Evolutionary conservation across 2,329 filamentous ascomycete genomes (phyloP).

Genomic region (Fusarium sp.): DNA sequence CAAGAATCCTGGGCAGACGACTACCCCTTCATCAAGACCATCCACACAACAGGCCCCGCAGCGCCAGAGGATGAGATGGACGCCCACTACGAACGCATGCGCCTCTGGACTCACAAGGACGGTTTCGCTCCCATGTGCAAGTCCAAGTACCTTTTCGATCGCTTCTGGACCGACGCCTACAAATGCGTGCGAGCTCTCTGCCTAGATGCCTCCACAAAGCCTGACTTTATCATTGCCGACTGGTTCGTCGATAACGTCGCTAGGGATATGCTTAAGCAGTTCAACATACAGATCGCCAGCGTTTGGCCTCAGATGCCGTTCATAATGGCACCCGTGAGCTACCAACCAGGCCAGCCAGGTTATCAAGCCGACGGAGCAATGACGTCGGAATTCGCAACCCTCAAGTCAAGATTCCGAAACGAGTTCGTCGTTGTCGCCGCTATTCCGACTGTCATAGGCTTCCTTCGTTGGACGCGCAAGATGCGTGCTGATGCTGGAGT

Average conservation of each 20-base stretch:
- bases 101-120: conserved; percentile 45
- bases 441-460: conserved; percentile 44
- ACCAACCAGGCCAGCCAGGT: conserved; percentile 55
- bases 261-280: conserved; percentile 52
- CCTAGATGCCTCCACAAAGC: conserved; percentile 37
- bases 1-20: conserved; percentile 49
- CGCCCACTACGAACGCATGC: conserved; percentile 50
- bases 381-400: conserved; percentile 52
- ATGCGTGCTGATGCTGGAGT: conserved; percentile 51
- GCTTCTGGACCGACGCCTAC: conserved; percentile 49
- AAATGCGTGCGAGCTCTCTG: conserved; percentile 28
- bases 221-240: conserved; percentile 55
- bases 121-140: conserved; percentile 46
- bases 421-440: conserved; percentile 47
- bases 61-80: conserved; percentile 43
- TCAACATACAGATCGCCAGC: conserved; percentile 51
- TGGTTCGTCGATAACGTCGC: conserved; percentile 56
- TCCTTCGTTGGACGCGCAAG: conserved; percentile 42
- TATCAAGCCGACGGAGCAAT: conserved; percentile 52
- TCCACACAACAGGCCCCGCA: conserved; percentile 47
- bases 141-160: conserved; percentile 52
- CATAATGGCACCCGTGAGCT: conserved; percentile 48
- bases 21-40: conserved; percentile 45
- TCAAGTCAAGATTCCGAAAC: conserved; percentile 50
- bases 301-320: conserved; percentile 56